Evolutionary conservation across 805 yeast genomes (phyloP), one percentile per base, ranked within the genome.

Genomic region (Saccharomycopsis oosterbeekiorum): DNA sequence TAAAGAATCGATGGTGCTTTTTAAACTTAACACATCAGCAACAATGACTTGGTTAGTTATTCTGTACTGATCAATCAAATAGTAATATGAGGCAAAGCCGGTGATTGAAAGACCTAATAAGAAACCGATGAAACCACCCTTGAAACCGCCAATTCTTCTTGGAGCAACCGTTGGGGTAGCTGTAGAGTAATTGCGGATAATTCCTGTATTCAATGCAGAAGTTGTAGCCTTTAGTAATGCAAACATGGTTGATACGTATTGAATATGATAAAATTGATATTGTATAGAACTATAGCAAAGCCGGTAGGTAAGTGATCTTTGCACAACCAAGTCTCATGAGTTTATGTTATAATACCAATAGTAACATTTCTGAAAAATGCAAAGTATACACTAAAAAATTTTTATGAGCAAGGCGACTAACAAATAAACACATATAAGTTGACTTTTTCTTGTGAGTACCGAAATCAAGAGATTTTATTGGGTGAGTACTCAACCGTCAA

Each of bases 11-110:
- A 89, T 84, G 34, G 90, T 83, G 68, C 80, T 82, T 66, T 86
- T 88, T 69, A 90, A 80, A 26, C 84, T 74, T 59, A 88, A 76
- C 21, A 89, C 88, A 69, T 89, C 97, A 58, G 89, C 82, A 61
- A 88, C 79, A 62, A 89, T 82, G 19, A 86, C 86, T 67, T 80
- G 81, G 71, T 85, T 88, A 67, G 93, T 81, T 64, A 80, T 76
- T 71, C 85, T 84, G 78, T 88, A 88, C 72, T 87, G 88, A 69
- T 89, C 94, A 62, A 88, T 73, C 66, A 88, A 77, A 73, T 88
- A 89, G 71, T 83, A 86, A 76, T 89, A 89, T 15, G 92, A 84
- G 8, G 83, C 88, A 60, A 80, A 80, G 1, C 96, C 92, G 17
- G 96, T 86, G 64, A 80, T 71, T 24, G 89, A 77, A 43, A 86